phyloP scores from a whole-genome alignment of 2,329 filamentous ascomycete genomes.

The Verticillium alfalfae region DNA sequence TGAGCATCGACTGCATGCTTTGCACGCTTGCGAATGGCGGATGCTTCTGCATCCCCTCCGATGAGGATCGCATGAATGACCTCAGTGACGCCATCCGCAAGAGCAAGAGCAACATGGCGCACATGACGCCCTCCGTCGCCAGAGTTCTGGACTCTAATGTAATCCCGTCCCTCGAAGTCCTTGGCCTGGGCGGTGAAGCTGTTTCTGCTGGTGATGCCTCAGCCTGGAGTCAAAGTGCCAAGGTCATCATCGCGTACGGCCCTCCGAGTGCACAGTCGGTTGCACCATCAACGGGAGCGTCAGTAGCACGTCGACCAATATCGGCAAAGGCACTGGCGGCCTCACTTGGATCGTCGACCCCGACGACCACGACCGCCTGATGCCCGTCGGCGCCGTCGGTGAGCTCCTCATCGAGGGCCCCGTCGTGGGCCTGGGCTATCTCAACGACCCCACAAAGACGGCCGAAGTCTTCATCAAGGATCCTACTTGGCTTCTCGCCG shows the following conservation, averaged over 20 bases:
- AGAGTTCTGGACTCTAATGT: conserved; percentile 39
- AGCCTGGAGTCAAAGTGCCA: conserved; percentile 38
- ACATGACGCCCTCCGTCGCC: conserved; percentile 46
- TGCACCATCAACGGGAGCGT: conserved; percentile 42
- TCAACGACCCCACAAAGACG: conserved; percentile 53
- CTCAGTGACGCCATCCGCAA: conserved; percentile 37
- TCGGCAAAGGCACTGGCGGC: conserved; percentile 42
- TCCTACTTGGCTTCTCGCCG: conserved; percentile 43
- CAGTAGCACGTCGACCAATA: conserved; percentile 31
- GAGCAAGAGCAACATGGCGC: conserved; percentile 40
- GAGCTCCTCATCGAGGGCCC: conserved; percentile 53
- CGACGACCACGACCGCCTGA: conserved; percentile 36
- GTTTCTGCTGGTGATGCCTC: conserved; percentile 46
- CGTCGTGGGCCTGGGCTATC: conserved; percentile 57
- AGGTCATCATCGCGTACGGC: conserved; percentile 46
- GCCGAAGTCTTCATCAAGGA: conserved; percentile 51
- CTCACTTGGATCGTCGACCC: conserved; percentile 47
- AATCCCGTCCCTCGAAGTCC: conserved; percentile 38
- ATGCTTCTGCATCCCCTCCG: conserved; percentile 48
- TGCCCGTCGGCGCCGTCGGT: conserved; percentile 42
- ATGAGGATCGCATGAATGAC: conserved; percentile 46
- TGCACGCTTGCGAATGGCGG: conserved; percentile 45
- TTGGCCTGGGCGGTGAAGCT: conserved; percentile 45
- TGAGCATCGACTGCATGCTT: conserved; percentile 49
- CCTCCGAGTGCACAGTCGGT: conserved; percentile 49